These are phyloP conservation scores for Vigna hirtella DNA, from an alignment of 306 rosid species.

Conservation along the genomic window DNA sequence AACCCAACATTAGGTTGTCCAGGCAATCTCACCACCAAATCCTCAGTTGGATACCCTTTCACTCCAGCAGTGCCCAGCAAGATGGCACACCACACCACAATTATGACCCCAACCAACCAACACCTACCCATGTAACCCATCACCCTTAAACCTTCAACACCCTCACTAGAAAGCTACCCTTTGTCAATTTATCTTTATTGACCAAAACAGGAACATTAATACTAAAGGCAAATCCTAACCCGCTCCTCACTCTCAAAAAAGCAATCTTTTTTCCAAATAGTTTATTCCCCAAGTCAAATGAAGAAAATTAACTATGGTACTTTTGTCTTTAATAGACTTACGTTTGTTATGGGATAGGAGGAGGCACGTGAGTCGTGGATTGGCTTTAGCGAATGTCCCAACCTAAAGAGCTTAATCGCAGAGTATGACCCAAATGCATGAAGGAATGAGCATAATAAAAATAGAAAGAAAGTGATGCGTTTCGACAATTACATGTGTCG, in stretches of 20 bases:
- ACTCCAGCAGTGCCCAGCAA: constrained; percentile 31
- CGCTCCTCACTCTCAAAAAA: constrained; percentile 19
- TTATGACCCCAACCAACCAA: constrained; percentile 47
- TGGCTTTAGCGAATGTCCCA: constrained; percentile 41
- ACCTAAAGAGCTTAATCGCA: constrained; percentile 4
- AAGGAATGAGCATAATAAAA: background rate
- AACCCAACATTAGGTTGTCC: constrained; percentile 79
- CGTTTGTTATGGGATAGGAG: constrained; percentile 29
- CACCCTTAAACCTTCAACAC: constrained; percentile 38
- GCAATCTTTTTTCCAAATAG: background rate
- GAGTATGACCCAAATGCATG: constrained; percentile 15
- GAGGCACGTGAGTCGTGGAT: constrained; percentile 50
- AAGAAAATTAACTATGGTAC: background rate
- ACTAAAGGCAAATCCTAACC: background rate
- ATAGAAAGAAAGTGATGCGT: background rate
- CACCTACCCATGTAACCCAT: constrained; percentile 43
- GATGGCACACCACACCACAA: constrained; percentile 11
- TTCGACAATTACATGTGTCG: background rate
- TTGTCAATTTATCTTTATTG: background rate
- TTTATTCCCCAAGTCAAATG: background rate
- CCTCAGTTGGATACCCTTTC: constrained; percentile 67
- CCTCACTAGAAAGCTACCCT: constrained; percentile 10
- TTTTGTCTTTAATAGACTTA: constrained; percentile 10
- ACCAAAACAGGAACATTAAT: background rate
- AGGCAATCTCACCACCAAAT: constrained; percentile 67